These are phyloP conservation scores for Cyclotella sp. DNA, from an alignment of 108 stramenopile species.

Conservation along the genomic window DNA sequence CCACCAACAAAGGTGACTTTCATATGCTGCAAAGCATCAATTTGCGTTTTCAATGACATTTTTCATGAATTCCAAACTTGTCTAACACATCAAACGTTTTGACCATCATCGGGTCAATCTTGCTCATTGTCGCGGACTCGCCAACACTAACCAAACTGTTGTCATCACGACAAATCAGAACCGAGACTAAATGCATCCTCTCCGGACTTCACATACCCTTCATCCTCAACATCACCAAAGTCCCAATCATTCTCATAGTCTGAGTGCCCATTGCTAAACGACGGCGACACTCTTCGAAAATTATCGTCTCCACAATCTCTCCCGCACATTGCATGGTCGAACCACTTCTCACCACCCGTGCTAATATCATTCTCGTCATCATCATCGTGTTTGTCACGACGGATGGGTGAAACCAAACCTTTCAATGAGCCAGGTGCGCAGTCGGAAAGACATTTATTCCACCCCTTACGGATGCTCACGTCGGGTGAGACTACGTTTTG, in stretches of 20 bases:
- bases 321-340: background rate
- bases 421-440: background rate
- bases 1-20: too few relatives aligned
- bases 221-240: slow-evolving; percentile 4
- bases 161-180: too few relatives aligned
- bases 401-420: background rate
- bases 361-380: background rate
- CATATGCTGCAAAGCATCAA: too few relatives aligned
- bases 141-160: too few relatives aligned
- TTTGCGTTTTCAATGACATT: too few relatives aligned
- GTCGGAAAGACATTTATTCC: background rate
- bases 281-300: background rate
- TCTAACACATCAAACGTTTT: too few relatives aligned
- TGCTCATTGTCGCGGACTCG: too few relatives aligned
- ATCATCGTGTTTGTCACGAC: background rate
- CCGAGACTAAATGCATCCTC: too few relatives aligned
- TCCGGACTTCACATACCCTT: too few relatives aligned
- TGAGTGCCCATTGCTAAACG: background rate
- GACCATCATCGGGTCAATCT: too few relatives aligned
- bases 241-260: slow-evolving; percentile 7
- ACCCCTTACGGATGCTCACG: background rate
- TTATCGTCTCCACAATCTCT: background rate
- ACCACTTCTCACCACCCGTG: background rate
- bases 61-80: too few relatives aligned
- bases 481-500: background rate